These are phyloP conservation scores for Paramecium primaurelia DNA, from an alignment of 73 alveolate species.

Conservation along the genomic window DNA sequence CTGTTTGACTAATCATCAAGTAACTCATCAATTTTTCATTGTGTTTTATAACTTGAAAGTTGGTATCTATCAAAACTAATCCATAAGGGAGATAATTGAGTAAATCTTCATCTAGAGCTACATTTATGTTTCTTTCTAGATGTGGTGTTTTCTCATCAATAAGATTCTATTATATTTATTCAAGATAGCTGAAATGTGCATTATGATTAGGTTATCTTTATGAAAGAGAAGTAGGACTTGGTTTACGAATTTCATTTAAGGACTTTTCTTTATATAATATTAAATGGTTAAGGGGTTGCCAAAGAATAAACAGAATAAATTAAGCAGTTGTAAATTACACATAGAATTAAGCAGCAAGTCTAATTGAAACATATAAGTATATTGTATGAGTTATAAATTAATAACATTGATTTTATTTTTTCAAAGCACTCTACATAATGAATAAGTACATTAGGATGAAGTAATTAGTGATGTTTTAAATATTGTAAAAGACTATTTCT, in stretches of 20 bases:
- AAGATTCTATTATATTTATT: background rate
- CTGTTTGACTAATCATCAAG: background rate
- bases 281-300: background rate
- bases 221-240: background rate
- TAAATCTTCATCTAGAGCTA: background rate
- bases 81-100: conserved; percentile 15
- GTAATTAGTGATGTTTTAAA: background rate
- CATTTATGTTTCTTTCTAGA: background rate
- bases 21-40: background rate
- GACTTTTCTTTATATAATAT: background rate
- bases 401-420: background rate
- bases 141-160: background rate
- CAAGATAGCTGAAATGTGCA: background rate
- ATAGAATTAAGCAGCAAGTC: background rate
- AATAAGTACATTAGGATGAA: background rate
- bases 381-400: background rate
- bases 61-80: background rate
- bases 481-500: background rate
- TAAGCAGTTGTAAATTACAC: background rate
- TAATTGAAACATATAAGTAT: background rate
- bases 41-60: background rate
- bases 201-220: background rate
- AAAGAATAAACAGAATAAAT: background rate
- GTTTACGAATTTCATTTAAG: background rate
- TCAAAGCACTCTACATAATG: background rate